These are phyloP conservation scores for Blastobotrys proliferans DNA, from an alignment of 1,139 yeast species.

Conservation along the genomic window DNA sequence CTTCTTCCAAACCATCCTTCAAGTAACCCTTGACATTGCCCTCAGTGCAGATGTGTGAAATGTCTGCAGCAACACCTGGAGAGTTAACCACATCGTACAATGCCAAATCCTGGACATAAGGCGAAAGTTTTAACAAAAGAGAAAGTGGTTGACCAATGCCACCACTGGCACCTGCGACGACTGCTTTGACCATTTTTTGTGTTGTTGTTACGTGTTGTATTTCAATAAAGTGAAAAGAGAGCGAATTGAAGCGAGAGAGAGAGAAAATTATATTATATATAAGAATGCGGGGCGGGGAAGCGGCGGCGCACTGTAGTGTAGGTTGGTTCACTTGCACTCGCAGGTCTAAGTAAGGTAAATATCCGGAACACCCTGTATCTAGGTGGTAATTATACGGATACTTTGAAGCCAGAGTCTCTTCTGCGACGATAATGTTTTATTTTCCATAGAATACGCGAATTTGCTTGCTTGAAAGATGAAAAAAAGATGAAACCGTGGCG, in stretches of 20 bases:
- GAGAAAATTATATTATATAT: too few relatives aligned
- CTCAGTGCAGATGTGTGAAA: constrained; percentile 89
- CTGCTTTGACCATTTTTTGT: constrained; percentile 44
- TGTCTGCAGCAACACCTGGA: constrained; percentile 96
- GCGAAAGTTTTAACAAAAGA: constrained; percentile 80
- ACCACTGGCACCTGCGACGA: constrained; percentile 96
- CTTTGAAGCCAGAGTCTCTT: too few relatives aligned
- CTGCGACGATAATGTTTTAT: too few relatives aligned
- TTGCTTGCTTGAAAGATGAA: too few relatives aligned
- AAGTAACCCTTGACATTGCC: constrained; percentile 75
- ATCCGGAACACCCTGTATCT: too few relatives aligned
- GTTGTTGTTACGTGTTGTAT: neutral
- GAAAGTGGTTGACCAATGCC: constrained; percentile 99
- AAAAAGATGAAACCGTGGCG: too few relatives aligned
- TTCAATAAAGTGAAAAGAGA: neutral
- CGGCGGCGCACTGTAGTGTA: too few relatives aligned
- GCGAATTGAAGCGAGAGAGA: neutral
- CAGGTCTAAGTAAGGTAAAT: too few relatives aligned
- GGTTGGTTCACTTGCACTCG: too few relatives aligned
- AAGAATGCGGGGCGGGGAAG: too few relatives aligned
- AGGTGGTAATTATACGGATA: too few relatives aligned
- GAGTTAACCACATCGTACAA: constrained; percentile 91
- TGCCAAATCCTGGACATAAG: constrained; percentile 77
- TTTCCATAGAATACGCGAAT: too few relatives aligned
- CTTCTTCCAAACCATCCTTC: constrained; percentile 69